Evolutionary conservation across 2,329 filamentous ascomycete species (phyloP), one percentile per base, ranked within the genome.

Genomic region (Fusarium temperatum): DNA sequence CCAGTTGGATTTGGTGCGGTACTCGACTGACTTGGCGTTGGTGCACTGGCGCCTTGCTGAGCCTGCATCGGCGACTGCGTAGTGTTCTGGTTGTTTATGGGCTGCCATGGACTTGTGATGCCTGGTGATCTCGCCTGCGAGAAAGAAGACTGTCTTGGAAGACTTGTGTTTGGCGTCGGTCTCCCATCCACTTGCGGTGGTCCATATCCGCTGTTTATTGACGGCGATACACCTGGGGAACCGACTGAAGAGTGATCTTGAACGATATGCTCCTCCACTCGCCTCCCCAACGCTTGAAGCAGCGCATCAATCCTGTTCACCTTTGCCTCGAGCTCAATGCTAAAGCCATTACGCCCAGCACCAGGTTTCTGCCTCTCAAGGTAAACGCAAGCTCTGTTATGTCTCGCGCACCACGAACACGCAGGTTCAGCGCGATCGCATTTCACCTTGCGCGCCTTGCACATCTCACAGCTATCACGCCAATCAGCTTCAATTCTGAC

Each of bases 361-460:
- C 92, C 91, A 13, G 91, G 91, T 80, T 93, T 93, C 83, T 93
- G 92, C 47, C 91, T 86, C 77, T 92, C 91, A 69, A 89, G 90
- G 79, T 93, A 93, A 79, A 92, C 89, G 79, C 91, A 93, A 47
- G 86, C 76, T 72, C 92, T 89, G 66, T 88, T 87, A 80, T 93
- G 92, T 57, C 91, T 89, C 56, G 89, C 83, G 80, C 91, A 94
- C 91, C 91, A 93, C 28, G 91, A 91, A 81, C 91, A 93, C n/a
- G 87, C 87, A 5, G 88, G 88, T 75, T 89, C 87, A 39, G 84
- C 83, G 63, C 88, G 86, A 77, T 90, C 87, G 76, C 84, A 85
- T 72, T 85, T 85, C 32, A 85, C 84, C 75, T 85, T 85, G 51
- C 84, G 81, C 32, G 83, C 82, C 76, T 85, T 85, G 80, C 84